Conservation (phyloP, 306 rosid species). For the Rubus idaeus region DNA sequence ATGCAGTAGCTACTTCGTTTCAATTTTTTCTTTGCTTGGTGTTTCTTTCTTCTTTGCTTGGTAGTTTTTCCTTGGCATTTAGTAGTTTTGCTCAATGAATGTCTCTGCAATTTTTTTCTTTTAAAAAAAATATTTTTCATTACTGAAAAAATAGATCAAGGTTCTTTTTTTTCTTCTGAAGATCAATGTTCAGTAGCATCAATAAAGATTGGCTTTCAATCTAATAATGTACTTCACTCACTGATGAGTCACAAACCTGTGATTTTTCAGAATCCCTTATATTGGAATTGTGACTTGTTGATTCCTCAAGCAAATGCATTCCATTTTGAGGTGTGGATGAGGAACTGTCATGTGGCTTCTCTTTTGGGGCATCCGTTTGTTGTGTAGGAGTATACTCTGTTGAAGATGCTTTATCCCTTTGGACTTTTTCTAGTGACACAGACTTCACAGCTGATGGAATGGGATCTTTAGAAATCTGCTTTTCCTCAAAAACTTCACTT, state of each 20-base stretch:
- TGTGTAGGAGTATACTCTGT: constrained; percentile 25
- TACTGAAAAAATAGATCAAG: too few species aligned
- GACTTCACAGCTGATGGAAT: constrained; percentile 25
- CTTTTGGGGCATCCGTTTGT: constrained; percentile 15
- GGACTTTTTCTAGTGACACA: constrained; percentile 26
- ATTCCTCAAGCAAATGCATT: constrained; percentile 17
- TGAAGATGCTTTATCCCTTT: constrained; percentile 25
- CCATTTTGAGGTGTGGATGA: constrained; percentile 3
- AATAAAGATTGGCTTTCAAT: background rate
- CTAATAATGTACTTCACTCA: background rate
- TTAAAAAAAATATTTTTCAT: too few species aligned
- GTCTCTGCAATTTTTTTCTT: too few species aligned
- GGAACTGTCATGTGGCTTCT: constrained; percentile 11
- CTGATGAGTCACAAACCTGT: constrained; percentile 36
- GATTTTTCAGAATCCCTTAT: constrained; percentile 19
- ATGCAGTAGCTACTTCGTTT: too few species aligned
- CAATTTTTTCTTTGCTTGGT: background rate
- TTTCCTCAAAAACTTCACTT: constrained; percentile 11
- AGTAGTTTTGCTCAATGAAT: too few species aligned
- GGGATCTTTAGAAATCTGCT: constrained; percentile 13
- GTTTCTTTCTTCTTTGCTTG: background rate
- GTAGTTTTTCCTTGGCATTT: background rate
- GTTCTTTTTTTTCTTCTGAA: too few species aligned
- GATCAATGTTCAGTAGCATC: background rate
- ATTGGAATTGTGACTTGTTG: constrained; percentile 22